Base-by-base conservation (phyloP, 768 basidiomycete species). In the Cystofilobasidium capitatum region DNA sequence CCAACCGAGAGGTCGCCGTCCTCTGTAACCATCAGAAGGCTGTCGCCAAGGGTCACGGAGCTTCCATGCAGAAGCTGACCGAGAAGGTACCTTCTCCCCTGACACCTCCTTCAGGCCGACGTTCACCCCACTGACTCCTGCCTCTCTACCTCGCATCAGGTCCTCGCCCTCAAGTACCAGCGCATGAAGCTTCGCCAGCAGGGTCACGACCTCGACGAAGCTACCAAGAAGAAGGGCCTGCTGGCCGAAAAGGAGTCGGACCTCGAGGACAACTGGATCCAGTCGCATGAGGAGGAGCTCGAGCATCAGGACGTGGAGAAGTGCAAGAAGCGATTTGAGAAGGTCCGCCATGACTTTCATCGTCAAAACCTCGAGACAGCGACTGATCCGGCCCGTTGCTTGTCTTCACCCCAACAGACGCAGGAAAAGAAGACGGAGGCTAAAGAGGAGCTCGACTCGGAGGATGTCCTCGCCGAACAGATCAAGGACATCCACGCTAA, bases 1-100 rank as follows among this genome's bases (percentile, higher is more conserved):
- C 96, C 13, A 98, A 99, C 78, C 88, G 96, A 51, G 83, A 88
- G 82, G 96, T 98, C 20, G 96, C 96, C 69, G 91, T 98, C 69
- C 81, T 99, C 42, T 99, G 96, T 82, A 99, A 99, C 83, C 96
- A 99, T 88, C 93, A 98, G 77, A 84, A 91, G 77, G 86, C 85
- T 66, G 91, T 87, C 1, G 88, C 90, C 49, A 98, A 97, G 80
- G 88, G 86, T 6, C 92, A 96, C 73, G 89, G 88, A 39, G 87
- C 88, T 69, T 88, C 88, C 10, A 96, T 98, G 90, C 87, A 88
- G 73, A 97, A 90, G 79, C 88, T 97, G 84, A 83, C 82, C 20
- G 85, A 96, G 75, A 92, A 89, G 82, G 94, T 92, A 72, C 22
- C 82, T 33, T 20, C 39, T 40, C 62, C 16, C 24, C 14, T 55